phyloP scores from a whole-genome alignment of 2,329 filamentous ascomycete genomes.

The Exutisphaerella laricina region DNA sequence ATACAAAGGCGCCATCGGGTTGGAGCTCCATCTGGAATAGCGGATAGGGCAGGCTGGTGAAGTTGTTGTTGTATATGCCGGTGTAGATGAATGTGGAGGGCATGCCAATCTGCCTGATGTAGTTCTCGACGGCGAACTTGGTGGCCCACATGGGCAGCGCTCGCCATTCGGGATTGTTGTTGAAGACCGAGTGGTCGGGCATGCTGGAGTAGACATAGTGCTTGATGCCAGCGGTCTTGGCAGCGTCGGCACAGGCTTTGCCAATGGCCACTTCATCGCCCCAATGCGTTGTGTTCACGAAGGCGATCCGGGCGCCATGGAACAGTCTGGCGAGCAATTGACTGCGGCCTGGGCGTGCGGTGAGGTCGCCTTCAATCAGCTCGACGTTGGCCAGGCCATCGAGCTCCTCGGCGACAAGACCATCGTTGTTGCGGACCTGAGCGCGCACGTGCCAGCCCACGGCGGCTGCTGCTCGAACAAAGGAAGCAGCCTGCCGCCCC shows the following conservation, averaged over 20 bases:
- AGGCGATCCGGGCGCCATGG: constrained; percentile 76
- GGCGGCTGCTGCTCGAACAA: constrained; percentile 89
- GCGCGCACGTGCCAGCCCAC: constrained; percentile 91
- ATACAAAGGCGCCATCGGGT: constrained; percentile 77
- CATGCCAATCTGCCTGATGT: constrained; percentile 74
- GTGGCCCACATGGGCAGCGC: constrained; percentile 84
- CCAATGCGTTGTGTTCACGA: constrained; percentile 97
- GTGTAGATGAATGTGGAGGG: constrained; percentile 92
- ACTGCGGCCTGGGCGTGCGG: constrained; percentile 28
- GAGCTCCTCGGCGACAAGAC: constrained; percentile 83
- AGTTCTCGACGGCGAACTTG: constrained; percentile 90
- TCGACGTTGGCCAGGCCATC: constrained; percentile 75
- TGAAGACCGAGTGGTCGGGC: constrained; percentile 85
- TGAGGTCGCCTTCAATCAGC: constrained; percentile 62
- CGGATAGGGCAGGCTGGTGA: constrained; percentile 86
- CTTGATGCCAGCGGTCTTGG: constrained; percentile 74
- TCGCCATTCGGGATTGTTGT: constrained; percentile 69
- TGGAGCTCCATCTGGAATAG: constrained; percentile 93
- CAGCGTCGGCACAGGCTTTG: constrained; percentile 79
- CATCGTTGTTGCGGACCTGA: constrained; percentile 80
- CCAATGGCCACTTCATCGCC: constrained; percentile 91
- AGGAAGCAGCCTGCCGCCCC: constrained; percentile 89
- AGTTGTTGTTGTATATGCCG: constrained; percentile 99
- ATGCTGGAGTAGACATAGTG: constrained; percentile 97
- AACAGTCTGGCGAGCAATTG: constrained; percentile 47